These are phyloP conservation scores for Sarocladium brachiariae DNA, from an alignment of 2,329 filamentous ascomycete genomes.

Conservation along the genomic window DNA sequence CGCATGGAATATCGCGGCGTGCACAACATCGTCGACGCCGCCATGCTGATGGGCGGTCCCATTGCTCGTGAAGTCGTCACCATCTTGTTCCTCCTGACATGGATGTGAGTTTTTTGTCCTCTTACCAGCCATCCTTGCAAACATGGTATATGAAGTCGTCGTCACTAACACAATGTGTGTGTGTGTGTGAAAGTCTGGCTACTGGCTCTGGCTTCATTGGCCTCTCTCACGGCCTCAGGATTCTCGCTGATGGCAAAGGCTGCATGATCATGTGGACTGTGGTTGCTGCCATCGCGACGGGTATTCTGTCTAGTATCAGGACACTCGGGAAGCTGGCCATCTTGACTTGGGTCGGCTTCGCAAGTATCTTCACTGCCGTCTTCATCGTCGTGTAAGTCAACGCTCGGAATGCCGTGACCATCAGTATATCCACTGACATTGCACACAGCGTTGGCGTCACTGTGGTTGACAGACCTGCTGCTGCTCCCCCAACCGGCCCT, in stretches of 20 bases:
- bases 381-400: conserved; percentile 23
- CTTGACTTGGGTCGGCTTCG: conserved; percentile 23
- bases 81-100: conserved; percentile 18
- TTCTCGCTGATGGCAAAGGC: conserved; percentile 14
- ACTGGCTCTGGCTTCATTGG: conserved; percentile 19
- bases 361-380: conserved; percentile 19
- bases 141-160: too few relatives aligned
- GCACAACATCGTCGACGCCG: conserved; percentile 21
- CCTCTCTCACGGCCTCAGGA: conserved; percentile 17
- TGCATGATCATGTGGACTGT: conserved; percentile 19
- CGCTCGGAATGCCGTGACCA: too few relatives aligned
- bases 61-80: conserved; percentile 17
- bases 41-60: conserved; percentile 17
- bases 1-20: conserved; percentile 18
- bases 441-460: conserved; percentile 18
- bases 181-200: too few relatives aligned
- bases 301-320: conserved; percentile 21
- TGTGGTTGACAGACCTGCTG: conserved; percentile 14
- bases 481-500: conserved; percentile 15
- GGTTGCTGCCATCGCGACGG: conserved; percentile 18
- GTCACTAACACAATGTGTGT: too few relatives aligned
- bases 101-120: conserved; percentile 14
- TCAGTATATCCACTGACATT: not conserved
- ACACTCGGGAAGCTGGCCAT: conserved; percentile 22
- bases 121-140: too few relatives aligned